phyloP scores from a whole-genome alignment of 2,329 filamentous ascomycete genomes.

The Diaporthe citri region DNA sequence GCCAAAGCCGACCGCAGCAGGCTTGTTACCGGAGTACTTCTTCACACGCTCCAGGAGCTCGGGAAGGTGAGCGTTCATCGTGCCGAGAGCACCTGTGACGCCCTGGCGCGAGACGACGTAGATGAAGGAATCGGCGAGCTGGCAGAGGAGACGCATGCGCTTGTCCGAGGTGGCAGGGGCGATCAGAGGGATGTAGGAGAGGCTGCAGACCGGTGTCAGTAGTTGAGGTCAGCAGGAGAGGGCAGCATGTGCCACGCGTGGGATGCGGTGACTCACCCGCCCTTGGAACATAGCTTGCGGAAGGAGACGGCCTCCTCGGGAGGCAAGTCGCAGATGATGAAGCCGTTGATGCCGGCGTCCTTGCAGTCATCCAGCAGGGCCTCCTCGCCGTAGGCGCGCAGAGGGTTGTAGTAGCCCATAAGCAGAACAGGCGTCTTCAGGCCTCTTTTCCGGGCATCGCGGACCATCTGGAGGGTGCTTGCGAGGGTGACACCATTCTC shows the following conservation, averaged over 20 bases:
- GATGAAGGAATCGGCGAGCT: conserved; percentile 98
- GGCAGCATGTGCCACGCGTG: background rate
- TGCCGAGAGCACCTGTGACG: conserved; percentile 90
- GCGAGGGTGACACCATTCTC: conserved; percentile 88
- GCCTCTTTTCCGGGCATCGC: conserved; percentile 81
- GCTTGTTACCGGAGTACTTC: conserved; percentile 90
- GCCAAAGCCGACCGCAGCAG: conserved; percentile 94
- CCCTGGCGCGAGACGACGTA: conserved; percentile 98
- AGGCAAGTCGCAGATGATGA: conserved; percentile 95
- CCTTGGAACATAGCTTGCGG: conserved; percentile 83
- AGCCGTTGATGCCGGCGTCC: conserved; percentile 89
- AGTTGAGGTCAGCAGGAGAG: background rate
- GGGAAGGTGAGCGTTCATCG: conserved; percentile 84
- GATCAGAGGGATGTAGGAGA: conserved; percentile 97
- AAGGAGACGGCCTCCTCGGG: conserved; percentile 96
- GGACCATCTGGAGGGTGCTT: conserved; percentile 85
- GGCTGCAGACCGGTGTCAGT: conserved; percentile 58
- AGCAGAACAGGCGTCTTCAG: conserved; percentile 87
- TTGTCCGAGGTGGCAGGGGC: conserved; percentile 92
- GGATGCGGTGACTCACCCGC: conserved; percentile 66
- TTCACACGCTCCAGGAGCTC: conserved; percentile 88
- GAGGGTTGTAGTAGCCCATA: conserved; percentile 99
- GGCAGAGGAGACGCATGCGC: conserved; percentile 95
- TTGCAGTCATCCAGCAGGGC: conserved; percentile 86
- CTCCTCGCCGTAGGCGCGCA: conserved; percentile 95